Base-by-base conservation (phyloP, 2,329 filamentous ascomycete genomes). In the Alternaria triticina region DNA sequence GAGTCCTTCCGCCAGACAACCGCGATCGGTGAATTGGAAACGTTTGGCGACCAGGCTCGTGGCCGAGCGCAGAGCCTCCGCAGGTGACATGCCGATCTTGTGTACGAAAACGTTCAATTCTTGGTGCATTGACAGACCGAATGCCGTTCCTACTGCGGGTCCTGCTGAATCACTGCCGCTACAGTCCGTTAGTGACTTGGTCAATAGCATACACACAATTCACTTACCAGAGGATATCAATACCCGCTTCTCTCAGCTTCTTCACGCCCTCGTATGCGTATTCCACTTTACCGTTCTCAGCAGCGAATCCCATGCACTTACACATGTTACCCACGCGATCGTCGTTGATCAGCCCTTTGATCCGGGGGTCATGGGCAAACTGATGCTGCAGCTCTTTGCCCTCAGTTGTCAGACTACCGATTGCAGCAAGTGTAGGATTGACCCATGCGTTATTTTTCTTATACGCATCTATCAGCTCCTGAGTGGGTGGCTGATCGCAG, bases 141-240 rank as follows among this genome's bases (percentile, higher is more conserved):
- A 84, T 1, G 81, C 81, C 0, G 82, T 84, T 3, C 82, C 82
- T 8, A 80, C 69, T 4, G 82, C 82, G 22, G 81, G 81, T 1
- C 79, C 78, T 2, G 82, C 82, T 1, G 82, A 68, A 46, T 84
- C 82, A 40, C 79, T 81, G 12, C 82, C 82, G 65, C 81, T 82
- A 47, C 15, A 5, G 17, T 5, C 6, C 13, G 55, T 73, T 15
- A 70, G 66, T 25, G 3, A 64, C 17, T 28, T 36, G 10, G 15
- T 6, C 8, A 10, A 8, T 28, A 15, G n/a, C 4, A 7, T 15
- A 10, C 6, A 15, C 12, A 4, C 5, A 7, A 5, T 8, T 20
- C 11, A 56, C 70, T 52, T 65, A 82, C 81, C 79, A 78, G 0
- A 84, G 27, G 27, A 84, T 78, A 50, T 82, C 77, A 6, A 84